Evolutionary conservation across 208 protist genomes (phyloP).

Genomic region (Leishmania major): DNA sequence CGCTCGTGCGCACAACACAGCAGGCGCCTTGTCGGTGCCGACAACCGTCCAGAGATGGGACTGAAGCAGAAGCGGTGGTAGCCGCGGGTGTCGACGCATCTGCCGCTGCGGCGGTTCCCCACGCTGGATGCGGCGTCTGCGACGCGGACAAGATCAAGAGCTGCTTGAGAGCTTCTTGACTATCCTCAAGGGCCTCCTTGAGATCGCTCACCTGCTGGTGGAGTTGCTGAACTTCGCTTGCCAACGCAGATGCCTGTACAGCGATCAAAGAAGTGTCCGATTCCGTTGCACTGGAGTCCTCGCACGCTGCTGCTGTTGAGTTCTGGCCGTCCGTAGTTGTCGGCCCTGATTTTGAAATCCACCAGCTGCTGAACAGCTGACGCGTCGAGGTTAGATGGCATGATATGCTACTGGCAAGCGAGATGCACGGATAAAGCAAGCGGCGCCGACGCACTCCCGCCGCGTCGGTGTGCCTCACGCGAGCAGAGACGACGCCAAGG

Average conservation of each 20-base stretch:
- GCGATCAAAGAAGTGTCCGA: not conserved
- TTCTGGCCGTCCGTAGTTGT: not conserved
- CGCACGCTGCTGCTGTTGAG: not conserved
- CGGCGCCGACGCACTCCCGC: not conserved
- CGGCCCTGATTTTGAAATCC: not conserved
- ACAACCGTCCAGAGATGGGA: conserved; percentile 16
- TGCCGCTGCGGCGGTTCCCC: not conserved
- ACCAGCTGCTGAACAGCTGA: not conserved
- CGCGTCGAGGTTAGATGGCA: not conserved
- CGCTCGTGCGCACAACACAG: conserved; percentile 49
- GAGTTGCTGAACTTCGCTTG: conserved; percentile 5
- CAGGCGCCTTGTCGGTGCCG: conserved; percentile 44
- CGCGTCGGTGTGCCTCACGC: not conserved
- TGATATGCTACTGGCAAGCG: not conserved
- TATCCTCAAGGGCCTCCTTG: conserved; percentile 28
- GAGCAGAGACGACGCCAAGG: not conserved
- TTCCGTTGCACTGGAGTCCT: not conserved
- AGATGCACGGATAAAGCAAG: not conserved
- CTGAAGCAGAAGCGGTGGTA: not conserved
- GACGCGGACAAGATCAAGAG: conserved; percentile 13
- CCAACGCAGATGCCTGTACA: not conserved
- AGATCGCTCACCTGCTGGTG: conserved; percentile 29
- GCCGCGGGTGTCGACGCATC: not conserved
- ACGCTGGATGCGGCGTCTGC: not conserved
- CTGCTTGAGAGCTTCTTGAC: conserved; percentile 34